Evolutionary conservation across 2,329 filamentous ascomycete genomes (phyloP).

Genomic region (Neodidymelliopsis sp.): DNA sequence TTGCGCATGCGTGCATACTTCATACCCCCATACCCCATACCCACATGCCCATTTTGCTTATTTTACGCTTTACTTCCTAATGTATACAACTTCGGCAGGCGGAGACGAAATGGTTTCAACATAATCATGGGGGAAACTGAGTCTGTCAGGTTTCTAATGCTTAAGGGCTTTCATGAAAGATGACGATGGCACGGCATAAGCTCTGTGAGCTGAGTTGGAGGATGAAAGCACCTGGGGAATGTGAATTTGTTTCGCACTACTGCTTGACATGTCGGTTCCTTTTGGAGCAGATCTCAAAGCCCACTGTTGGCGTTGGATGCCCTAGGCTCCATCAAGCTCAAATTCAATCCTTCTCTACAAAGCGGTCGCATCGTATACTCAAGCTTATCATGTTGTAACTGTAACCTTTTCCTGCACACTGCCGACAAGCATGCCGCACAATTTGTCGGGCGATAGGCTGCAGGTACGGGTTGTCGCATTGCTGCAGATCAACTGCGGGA

Average conservation of each 20-base stretch:
- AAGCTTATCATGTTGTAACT: no score
- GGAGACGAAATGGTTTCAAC: constrained; percentile 2
- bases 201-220: constrained; percentile 1
- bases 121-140: constrained; percentile 4
- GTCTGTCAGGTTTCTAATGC: neutral
- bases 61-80: constrained; percentile 18
- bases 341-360: no score
- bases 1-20: constrained; percentile 7
- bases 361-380: no score
- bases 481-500: constrained; percentile 12
- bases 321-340: no score
- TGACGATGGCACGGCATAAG: constrained; percentile 10
- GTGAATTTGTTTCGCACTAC: constrained; percentile 4
- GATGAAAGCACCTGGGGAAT: constrained; percentile 7
- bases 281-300: no score
- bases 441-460: constrained; percentile 15
- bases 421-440: neutral
- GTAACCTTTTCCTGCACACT: no score
- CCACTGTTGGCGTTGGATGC: no score
- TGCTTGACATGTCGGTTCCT: no score
- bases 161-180: constrained; percentile 8
- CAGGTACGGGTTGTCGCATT: constrained; percentile 17
- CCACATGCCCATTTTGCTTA: no score
- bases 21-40: constrained; percentile 13
- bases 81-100: constrained; percentile 14